Evolutionary conservation across 108 stramenopile species (phyloP).

Genomic region (Aurantiochytrium sp.): DNA sequence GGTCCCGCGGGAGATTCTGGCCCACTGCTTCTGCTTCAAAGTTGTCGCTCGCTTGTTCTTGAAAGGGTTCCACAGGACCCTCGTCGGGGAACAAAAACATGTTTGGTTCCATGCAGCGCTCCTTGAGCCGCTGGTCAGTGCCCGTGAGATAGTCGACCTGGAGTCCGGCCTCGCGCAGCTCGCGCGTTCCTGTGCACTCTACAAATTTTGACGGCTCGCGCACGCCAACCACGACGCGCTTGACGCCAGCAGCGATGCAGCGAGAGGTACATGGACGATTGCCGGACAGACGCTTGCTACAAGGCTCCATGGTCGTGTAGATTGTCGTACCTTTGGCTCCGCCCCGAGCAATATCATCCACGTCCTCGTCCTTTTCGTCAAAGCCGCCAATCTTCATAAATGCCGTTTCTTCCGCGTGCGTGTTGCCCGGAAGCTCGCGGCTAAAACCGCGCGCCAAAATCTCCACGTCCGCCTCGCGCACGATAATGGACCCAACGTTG

Average conservation of each 20-base stretch:
- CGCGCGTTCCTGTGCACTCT: neutral
- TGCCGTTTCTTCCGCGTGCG: slow-evolving; percentile 26
- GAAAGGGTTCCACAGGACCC: neutral
- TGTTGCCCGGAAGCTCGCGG: slow-evolving; percentile 25
- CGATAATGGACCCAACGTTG: neutral
- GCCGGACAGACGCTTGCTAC: neutral
- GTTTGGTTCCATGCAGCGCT: neutral
- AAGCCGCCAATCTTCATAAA: slow-evolving; percentile 1
- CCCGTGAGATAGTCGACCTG: slow-evolving; percentile 1
- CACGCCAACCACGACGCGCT: slow-evolving; percentile 5
- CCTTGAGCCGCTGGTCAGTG: neutral
- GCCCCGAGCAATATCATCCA: neutral
- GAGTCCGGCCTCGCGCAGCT: neutral
- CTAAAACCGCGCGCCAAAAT: slow-evolving; percentile 1
- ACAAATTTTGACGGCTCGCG: slow-evolving; percentile 21
- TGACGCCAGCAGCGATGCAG: neutral
- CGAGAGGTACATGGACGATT: slow-evolving; percentile 2
- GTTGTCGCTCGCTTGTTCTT: neutral
- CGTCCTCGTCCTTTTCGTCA: neutral
- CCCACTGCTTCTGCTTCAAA: neutral
- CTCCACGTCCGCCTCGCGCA: neutral
- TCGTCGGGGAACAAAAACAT: neutral
- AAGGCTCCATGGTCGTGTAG: slow-evolving; percentile 25
- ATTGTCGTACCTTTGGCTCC: neutral
- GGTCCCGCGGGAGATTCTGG: neutral